phyloP scores from a whole-genome alignment of 805 yeast species.

The Scheffersomyces coipomensis region DNA sequence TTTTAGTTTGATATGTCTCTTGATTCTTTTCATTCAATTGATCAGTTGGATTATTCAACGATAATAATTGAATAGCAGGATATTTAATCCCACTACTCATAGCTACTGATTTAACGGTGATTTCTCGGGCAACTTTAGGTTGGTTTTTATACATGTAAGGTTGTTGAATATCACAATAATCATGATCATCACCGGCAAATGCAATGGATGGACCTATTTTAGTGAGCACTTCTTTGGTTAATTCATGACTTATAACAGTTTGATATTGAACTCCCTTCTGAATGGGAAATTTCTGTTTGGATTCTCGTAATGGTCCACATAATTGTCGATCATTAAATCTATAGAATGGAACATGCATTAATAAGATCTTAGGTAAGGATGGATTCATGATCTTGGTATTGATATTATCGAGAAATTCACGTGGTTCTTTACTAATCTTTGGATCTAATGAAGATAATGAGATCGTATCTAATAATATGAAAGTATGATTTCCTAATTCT shows the following conservation, averaged over 20 bases:
- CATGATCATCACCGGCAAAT: constrained; percentile 96
- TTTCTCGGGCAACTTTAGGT: constrained; percentile 55
- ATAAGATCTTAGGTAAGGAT: constrained; percentile 58
- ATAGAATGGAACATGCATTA: constrained; percentile 87
- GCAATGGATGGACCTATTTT: constrained; percentile 63
- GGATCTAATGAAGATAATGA: constrained; percentile 62
- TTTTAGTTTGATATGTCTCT: constrained; percentile 36
- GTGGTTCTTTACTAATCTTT: constrained; percentile 49
- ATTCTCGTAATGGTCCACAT: constrained; percentile 82
- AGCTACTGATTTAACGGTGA: constrained; percentile 84
- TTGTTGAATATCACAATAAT: constrained; percentile 81
- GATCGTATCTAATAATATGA: constrained; percentile 77
- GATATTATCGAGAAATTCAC: constrained; percentile 46
- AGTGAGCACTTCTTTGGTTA: constrained; percentile 58
- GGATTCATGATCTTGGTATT: constrained; percentile 18
- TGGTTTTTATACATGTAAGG: constrained; percentile 16
- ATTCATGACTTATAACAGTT: constrained; percentile 69
- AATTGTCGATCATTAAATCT: constrained; percentile 58
- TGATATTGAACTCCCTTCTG: constrained; percentile 82
- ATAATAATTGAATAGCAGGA: constrained; percentile 85
- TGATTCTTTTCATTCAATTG: not conserved
- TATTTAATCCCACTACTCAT: constrained; percentile 87
- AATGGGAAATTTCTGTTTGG: constrained; percentile 61
- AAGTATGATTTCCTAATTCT: constrained; percentile 68
- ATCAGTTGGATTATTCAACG: constrained; percentile 52